Evolutionary conservation across 768 basidiomycete genomes (phyloP).

Genomic region (Termitomyces heimii): DNA sequence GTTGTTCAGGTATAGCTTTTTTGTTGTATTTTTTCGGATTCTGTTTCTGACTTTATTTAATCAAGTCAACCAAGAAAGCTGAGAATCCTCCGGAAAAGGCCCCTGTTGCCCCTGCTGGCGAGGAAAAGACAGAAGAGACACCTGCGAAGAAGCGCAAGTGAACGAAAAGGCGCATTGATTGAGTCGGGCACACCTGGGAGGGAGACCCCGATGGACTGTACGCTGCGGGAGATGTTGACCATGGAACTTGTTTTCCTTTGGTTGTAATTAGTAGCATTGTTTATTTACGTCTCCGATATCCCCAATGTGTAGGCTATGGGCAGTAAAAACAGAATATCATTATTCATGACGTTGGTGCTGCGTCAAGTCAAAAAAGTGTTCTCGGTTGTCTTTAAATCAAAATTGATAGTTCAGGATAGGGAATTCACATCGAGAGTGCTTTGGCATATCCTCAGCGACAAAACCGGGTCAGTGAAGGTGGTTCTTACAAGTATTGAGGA

Average conservation of each 20-base stretch:
- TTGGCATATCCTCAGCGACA: no score
- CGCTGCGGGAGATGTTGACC: constrained; percentile 8
- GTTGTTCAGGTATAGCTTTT: constrained; percentile 50
- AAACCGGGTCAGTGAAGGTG: no score
- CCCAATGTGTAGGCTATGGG: constrained; percentile 10
- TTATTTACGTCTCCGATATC: constrained; percentile 12
- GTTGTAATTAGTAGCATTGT: constrained; percentile 8
- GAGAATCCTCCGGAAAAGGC: constrained; percentile 60
- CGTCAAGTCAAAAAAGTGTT: no score
- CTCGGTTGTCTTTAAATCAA: no score
- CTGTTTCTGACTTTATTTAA: background rate
- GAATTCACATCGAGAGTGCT: no score
- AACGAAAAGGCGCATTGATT: constrained; percentile 1
- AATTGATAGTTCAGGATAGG: no score
- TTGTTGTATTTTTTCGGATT: background rate
- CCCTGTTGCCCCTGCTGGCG: constrained; percentile 62
- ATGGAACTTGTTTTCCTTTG: constrained; percentile 8
- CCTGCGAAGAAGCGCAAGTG: constrained; percentile 66
- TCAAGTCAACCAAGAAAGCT: constrained; percentile 70
- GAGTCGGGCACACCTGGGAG: constrained; percentile 9
- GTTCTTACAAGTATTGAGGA: no score
- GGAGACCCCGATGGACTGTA: constrained; percentile 11
- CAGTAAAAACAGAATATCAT: constrained; percentile 9
- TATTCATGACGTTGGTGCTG: background rate
- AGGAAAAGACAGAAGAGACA: constrained; percentile 66